These are phyloP conservation scores for Solanum chaucha DNA, from an alignment of 257 asterid genomes.

Conservation along the genomic window DNA sequence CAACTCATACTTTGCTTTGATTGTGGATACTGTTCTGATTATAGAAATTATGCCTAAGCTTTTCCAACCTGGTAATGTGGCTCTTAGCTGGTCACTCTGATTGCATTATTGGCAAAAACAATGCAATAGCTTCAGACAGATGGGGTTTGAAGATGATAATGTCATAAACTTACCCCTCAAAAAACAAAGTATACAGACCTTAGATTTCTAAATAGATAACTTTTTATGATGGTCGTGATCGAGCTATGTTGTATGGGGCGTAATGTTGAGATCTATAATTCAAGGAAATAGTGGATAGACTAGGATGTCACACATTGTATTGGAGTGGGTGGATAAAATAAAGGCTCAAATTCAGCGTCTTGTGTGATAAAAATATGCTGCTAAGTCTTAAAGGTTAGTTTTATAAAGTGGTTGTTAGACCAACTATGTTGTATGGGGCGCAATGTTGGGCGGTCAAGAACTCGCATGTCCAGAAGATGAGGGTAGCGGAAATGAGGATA, in stretches of 20 bases:
- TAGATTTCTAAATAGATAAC: neutral
- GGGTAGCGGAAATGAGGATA: neutral
- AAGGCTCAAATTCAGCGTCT: neutral
- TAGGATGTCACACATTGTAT: neutral
- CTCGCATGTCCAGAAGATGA: neutral
- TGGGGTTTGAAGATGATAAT: neutral
- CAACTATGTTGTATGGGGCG: neutral
- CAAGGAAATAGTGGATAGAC: neutral
- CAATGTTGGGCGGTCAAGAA: neutral
- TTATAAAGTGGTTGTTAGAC: neutral
- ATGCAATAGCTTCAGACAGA: neutral
- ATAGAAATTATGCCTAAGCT: neutral
- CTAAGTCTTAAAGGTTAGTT: neutral
- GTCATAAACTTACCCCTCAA: neutral
- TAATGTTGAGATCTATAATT: neutral
- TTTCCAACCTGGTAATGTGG: neutral
- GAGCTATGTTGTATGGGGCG: neutral
- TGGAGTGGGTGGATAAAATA: neutral
- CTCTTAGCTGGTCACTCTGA: neutral
- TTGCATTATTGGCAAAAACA: neutral
- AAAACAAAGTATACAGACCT: neutral
- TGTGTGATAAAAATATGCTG: neutral
- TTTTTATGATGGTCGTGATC: neutral
- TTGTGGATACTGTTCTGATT: neutral
- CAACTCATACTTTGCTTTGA: neutral